Base-by-base conservation (phyloP, 306 rosid species). In the Lablab purpureus region DNA sequence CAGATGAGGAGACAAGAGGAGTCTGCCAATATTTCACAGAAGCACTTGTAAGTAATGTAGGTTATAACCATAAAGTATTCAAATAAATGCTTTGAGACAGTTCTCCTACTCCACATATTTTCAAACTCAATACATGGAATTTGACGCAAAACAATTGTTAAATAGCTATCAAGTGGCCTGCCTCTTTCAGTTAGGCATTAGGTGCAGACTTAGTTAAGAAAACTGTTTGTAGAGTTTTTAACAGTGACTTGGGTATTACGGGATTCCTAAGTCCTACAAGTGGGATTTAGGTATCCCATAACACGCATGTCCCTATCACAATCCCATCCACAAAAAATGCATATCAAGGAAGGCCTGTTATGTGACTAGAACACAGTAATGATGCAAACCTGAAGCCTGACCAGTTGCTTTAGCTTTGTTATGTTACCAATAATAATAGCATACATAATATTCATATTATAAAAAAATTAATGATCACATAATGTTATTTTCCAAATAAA, bases 1-100 rank as follows among this genome's bases (percentile, higher is more conserved):
- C 85, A 49, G 97, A 88, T 64, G 88, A 77, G 56, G 90, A 85
- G 25, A n/a, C 85, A 11, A 95, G 87, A 14, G 97, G 93, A 19
- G 91, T 73, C 98, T 94, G 88, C 87, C 74, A 85, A 71, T 36
- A 76, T 43, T n/a, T 63, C 74, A 81, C 50, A 66, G 56, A 49
- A 62, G 80, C 51, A 40, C 55, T 40, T 28, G 18, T 19, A 80
- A 51, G 43, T 36, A 58, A 73, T 47, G 2, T 11, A 9, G 10
- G 2, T 7, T 19, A 63, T 69, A 40, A 40, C 2, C 21, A 23
- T 73, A 70, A 76, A 51, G 40, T 63, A 30, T 71, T 56, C 15
- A 67, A 25, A 64, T 23, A 17, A 55, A 6, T 22, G 23, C 14
- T 64, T 18, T 49, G 15, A 55, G 17, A 69, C 2, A 70, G 51